Evolutionary conservation across 2,329 filamentous ascomycete species (phyloP), one percentile per base, ranked within the genome.

Genomic region (Cytospora chrysosperma): DNA sequence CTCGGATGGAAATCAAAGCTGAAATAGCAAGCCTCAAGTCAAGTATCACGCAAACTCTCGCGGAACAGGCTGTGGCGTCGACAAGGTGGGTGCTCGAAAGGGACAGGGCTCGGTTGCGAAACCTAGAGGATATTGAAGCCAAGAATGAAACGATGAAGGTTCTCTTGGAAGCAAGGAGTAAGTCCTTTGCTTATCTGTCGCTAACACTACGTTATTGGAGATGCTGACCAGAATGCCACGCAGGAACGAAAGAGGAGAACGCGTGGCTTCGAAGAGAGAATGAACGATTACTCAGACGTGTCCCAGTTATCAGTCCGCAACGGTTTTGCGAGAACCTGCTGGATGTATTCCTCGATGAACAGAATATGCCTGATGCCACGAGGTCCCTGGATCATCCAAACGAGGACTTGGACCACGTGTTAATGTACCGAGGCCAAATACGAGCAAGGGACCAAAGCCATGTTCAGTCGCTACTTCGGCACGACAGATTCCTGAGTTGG

Each of bases 401-500:
- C 0, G 27, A 26, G 17, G 60, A 62, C 24, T 52, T 37, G 54
- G 26, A 62, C 3, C 15, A 30, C 21, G 30, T 59, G 8, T 37
- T 53, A 21, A 47, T 21, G 47, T 21, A 57, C 7, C 43, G 54
- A n/a, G 59, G 53, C 6, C 6, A 27, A 19, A 13, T 52, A 3
- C 52, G 21, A 5, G 10, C 34, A n/a, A 28, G 32, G 4, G 40
- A n/a, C 13, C 53, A 49, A 10, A 55, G 51, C 17, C 61, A 58
- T 21, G 30, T 49, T 17, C 61, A 59, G 37, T 50, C 61, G 13
- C 9, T 63, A 17, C 51, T 63, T 26, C 56, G 37, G 2, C 15
- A 63, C 7, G 34, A 47, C 3, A n/a, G 56, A 8, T 63, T 63
- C 30, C 12, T 59, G 13, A 7, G 19, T 15, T 59, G 37, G 61